Evolutionary conservation across 164 flowering plant species (phyloP), one percentile per base, ranked within the genome.

Genomic region (Warburgia ugandensis): DNA sequence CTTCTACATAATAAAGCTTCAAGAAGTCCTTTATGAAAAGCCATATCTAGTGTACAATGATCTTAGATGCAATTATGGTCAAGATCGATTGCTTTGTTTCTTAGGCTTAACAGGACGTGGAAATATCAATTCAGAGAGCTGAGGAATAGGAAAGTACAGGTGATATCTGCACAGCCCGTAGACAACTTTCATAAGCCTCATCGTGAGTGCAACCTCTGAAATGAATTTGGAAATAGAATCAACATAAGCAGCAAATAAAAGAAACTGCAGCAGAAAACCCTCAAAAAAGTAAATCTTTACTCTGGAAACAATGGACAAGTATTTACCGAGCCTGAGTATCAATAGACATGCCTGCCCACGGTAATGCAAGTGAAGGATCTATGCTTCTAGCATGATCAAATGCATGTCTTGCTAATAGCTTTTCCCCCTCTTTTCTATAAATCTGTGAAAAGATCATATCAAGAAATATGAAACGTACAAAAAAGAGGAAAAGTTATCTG

Each of bases 341-440:
- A 41, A 79, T 77, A 45, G 97, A 75, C 96, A 91, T 87, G 73
- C 94, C 88, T 11, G 99, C 99, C 99, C 99, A 88, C 50, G 99
- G 97, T 54, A 92, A 69, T 44, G 99, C 79, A 66, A 92, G 86
- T 25, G 83, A 80, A 64, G 99, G 99, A 75, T 92, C 97, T 67
- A 88, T 79, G 64, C 99, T 88, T 71, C 99, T 79, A 36, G 94
- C 86, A 73, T 67, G 81, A 69, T 92, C 95, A 79, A 92, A 88
- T 43, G 97, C 85, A 65, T 75, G 84, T 50, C 65, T 70, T 20
- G 89, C 76, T 73, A 85, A 64, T 56, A 64, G 61, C 54, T 60
- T 71, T 46, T 76, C 70, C 46, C 71, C 81, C 60, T 61, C 74
- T 52, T 60, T 72, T 63, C 84, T 68, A 61, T 85, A 87, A 37